Conservation (phyloP, 1,284 basidiomycete species). For the Sanghuangporus weigelae region DNA sequence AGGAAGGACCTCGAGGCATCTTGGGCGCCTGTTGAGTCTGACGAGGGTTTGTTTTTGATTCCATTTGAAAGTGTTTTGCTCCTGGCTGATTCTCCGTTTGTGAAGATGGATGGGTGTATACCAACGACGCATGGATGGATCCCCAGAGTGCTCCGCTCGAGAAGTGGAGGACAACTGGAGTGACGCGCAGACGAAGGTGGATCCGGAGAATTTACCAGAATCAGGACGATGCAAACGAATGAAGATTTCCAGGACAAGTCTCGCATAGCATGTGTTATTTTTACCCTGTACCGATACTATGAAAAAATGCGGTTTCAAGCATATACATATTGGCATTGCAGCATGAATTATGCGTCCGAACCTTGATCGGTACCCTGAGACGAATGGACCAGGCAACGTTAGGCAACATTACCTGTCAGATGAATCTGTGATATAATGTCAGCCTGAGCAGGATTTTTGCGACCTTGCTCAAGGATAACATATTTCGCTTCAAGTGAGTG, state of each 20-base stretch:
- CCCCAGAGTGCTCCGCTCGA: constrained; percentile 37
- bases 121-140: constrained; percentile 65
- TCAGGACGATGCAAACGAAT: background rate
- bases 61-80: background rate
- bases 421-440: no score
- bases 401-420: no score
- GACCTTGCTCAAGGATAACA: no score
- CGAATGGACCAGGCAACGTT: no score
- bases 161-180: constrained; percentile 35
- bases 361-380: no score
- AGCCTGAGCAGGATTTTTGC: no score
- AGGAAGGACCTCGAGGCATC: constrained; percentile 52
- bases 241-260: background rate
- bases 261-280: background rate
- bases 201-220: constrained; percentile 51
- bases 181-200: constrained; percentile 66
- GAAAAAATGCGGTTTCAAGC: background rate
- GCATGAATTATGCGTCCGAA: no score
- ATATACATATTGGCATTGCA: no score
- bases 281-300: background rate
- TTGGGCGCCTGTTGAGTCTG: constrained; percentile 48
- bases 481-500: no score
- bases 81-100: background rate
- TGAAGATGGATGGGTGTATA: constrained; percentile 72
- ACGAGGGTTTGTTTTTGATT: constrained; percentile 33